These are phyloP conservation scores for Chytridium lagenaria DNA, from an alignment of 371 early-diverging fungal genomes.

Conservation along the genomic window DNA sequence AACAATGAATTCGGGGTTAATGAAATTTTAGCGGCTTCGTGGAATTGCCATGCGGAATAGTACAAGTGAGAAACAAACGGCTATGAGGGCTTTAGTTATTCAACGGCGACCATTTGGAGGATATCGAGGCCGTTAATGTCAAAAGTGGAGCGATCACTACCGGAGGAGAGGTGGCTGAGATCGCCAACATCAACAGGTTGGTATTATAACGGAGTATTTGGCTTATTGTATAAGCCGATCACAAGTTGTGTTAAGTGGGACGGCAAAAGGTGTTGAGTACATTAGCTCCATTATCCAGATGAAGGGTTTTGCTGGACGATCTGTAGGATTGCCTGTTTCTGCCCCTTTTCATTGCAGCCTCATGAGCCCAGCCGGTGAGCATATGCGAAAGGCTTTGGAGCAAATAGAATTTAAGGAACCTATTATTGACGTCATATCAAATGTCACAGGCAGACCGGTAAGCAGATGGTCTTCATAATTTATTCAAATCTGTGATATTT, in stretches of 20 bases:
- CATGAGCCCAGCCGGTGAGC: slow-evolving; percentile 84
- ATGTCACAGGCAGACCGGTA: slow-evolving; percentile 89
- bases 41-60: slow-evolving; percentile 89
- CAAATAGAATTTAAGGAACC: slow-evolving; percentile 68
- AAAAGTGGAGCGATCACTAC: slow-evolving; percentile 62
- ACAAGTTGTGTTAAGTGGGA: slow-evolving; percentile 93
- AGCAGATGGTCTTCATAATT: neutral
- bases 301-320: slow-evolving; percentile 80
- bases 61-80: slow-evolving; percentile 71
- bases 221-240: slow-evolving; percentile 37
- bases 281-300: slow-evolving; percentile 81
- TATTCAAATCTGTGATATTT: neutral
- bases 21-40: slow-evolving; percentile 68
- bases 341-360: slow-evolving; percentile 95
- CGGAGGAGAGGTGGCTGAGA: slow-evolving; percentile 73
- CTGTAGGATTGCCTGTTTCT: slow-evolving; percentile 90
- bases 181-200: slow-evolving; percentile 85
- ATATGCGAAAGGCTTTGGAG: slow-evolving; percentile 73
- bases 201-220: neutral
- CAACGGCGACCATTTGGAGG: slow-evolving; percentile 71
- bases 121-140: slow-evolving; percentile 71
- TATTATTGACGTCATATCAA: slow-evolving; percentile 84
- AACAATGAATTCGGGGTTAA: too few relatives aligned
- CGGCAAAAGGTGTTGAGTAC: slow-evolving; percentile 82
- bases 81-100: slow-evolving; percentile 91